Conservation (phyloP, 192 early-diverging fungal species). For the Entomortierella beljakovae region DNA sequence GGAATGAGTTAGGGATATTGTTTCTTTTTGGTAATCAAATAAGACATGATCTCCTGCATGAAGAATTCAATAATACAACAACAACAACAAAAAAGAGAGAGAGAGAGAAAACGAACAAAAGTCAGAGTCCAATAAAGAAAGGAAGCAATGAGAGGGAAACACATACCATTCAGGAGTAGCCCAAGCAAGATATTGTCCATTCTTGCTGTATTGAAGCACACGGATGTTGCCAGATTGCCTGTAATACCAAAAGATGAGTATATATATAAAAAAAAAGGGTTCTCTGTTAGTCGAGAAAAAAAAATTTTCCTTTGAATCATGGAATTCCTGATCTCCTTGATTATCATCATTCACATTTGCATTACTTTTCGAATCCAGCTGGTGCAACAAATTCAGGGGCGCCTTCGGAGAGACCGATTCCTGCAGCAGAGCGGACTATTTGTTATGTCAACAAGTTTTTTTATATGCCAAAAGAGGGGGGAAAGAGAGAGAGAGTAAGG, state of each 20-base stretch:
- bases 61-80: too few relatives aligned
- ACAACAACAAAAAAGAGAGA: too few relatives aligned
- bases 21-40: too few relatives aligned
- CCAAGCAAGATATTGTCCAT: slow-evolving; percentile 78
- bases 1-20: too few relatives aligned
- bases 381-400: slow-evolving; percentile 63
- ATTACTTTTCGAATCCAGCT: slow-evolving; percentile 65
- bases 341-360: not conserved
- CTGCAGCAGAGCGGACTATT: slow-evolving; percentile 66
- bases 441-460: too few relatives aligned
- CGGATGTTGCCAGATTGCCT: slow-evolving; percentile 61
- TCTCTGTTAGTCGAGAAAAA: not conserved
- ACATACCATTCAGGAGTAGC: slow-evolving; percentile 68
- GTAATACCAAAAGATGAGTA: not conserved
- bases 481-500: not conserved
- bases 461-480: too few relatives aligned
- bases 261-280: not conserved
- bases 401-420: slow-evolving; percentile 64
- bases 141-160: not conserved
- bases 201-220: slow-evolving; percentile 77
- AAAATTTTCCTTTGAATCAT: not conserved
- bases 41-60: too few relatives aligned
- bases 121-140: too few relatives aligned
- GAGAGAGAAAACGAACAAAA: too few relatives aligned
- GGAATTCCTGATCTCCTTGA: not conserved